Evolutionary conservation across 306 rosid genomes (phyloP).

Genomic region (Canavalia gladiata): DNA sequence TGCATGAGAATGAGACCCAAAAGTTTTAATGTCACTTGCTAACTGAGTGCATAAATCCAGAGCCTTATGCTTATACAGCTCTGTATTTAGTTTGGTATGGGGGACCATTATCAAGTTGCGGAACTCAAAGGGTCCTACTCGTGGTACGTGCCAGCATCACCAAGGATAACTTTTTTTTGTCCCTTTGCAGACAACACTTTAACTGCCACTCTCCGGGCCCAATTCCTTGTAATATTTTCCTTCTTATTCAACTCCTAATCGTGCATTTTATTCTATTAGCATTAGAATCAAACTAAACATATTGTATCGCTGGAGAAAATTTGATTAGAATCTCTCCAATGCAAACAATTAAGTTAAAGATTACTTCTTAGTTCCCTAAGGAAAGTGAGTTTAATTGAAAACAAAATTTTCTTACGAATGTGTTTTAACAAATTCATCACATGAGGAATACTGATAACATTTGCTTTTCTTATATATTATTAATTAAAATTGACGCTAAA

Average conservation of each 20-base stretch:
- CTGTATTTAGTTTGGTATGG: neutral
- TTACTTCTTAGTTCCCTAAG: too few species aligned
- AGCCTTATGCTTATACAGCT: neutral
- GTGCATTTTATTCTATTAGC: too few species aligned
- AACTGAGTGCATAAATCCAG: neutral
- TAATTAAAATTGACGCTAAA: too few species aligned
- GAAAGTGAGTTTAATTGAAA: too few species aligned
- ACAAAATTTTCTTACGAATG: too few species aligned
- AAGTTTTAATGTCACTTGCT: slow-evolving; percentile 36
- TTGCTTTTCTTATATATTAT: too few species aligned
- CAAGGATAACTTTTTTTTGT: neutral
- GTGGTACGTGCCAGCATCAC: neutral
- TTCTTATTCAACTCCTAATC: neutral
- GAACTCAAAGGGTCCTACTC: slow-evolving; percentile 31
- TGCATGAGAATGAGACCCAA: slow-evolving; percentile 7
- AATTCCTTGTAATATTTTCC: neutral
- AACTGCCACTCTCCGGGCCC: neutral
- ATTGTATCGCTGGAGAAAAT: too few species aligned
- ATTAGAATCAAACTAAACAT: too few species aligned
- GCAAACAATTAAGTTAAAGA: too few species aligned
- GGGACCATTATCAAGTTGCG: slow-evolving; percentile 42
- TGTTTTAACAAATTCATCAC: too few species aligned
- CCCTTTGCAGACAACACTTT: neutral
- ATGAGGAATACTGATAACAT: too few species aligned
- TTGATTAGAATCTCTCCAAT: too few species aligned